Conservation (phyloP, 2,329 filamentous ascomycete genomes). For the Coniella vitis region DNA sequence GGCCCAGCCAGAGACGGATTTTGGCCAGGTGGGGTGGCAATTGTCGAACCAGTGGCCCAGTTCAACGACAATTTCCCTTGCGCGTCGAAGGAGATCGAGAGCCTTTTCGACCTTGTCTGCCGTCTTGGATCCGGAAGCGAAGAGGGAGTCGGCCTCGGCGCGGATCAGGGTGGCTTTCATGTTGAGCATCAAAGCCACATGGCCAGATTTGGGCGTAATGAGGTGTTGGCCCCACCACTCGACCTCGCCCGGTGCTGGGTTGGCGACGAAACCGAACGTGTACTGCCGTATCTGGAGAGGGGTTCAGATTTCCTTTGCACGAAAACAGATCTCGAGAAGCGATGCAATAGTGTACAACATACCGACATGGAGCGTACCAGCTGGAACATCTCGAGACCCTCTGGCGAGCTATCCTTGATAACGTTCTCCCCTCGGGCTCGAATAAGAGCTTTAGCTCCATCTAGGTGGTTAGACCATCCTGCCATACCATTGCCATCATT, state of each 20-base stretch:
- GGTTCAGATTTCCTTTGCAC: not conserved
- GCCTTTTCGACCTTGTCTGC: slow-evolving; percentile 20
- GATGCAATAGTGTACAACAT: not conserved
- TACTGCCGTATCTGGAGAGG: slow-evolving; percentile 19
- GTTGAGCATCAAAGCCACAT: slow-evolving; percentile 20
- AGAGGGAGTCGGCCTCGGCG: slow-evolving; percentile 19
- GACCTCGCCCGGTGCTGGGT: slow-evolving; percentile 19
- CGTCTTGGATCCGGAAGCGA: slow-evolving; percentile 15
- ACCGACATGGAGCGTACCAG: slow-evolving; percentile 21
- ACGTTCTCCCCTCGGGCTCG: slow-evolving; percentile 17
- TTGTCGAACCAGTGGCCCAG: slow-evolving; percentile 19
- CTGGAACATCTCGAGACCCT: slow-evolving; percentile 21
- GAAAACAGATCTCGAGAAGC: too few species aligned
- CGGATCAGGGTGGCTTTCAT: slow-evolving; percentile 21
- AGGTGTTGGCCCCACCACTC: slow-evolving; percentile 21
- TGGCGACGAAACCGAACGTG: slow-evolving; percentile 18
- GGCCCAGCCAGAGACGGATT: slow-evolving; percentile 17
- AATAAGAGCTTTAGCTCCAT: slow-evolving; percentile 19
- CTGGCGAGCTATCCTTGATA: slow-evolving; percentile 11
- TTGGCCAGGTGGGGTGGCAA: slow-evolving; percentile 19
- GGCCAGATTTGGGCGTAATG: slow-evolving; percentile 18
- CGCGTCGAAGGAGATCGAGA: slow-evolving; percentile 17
- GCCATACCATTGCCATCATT: slow-evolving; percentile 16
- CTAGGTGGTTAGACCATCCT: slow-evolving; percentile 19
- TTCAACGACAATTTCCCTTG: slow-evolving; percentile 17